A percentile compares a stretch with the other conserved stretches of the same genome.
phyloP scores from a whole-genome alignment of 805 yeast species.

The Suhomyces prunicola region DNA sequence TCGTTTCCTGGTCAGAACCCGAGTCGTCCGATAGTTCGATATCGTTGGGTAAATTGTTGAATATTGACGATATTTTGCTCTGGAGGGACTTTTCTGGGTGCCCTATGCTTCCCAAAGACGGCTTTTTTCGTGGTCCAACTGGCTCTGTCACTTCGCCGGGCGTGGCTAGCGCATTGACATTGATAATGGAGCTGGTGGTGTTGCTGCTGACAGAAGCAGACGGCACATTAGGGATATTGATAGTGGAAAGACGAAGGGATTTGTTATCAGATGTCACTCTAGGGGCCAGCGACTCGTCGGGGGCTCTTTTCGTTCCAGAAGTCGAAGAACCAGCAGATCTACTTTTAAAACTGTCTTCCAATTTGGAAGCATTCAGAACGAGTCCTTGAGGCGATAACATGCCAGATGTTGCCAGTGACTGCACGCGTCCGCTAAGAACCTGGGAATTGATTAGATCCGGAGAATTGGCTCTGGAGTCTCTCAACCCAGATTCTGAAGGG shows the following conservation, averaged over 20 bases:
- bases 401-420: not conserved
- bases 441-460: not conserved
- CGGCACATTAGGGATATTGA: conserved; percentile 17
- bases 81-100: conserved; percentile 18
- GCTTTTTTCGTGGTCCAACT: conserved; percentile 1
- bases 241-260: conserved; percentile 28
- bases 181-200: conserved; percentile 33
- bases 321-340: not conserved
- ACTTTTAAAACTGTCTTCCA: not conserved
- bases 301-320: not conserved
- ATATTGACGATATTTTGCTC: conserved; percentile 35
- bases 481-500: not conserved
- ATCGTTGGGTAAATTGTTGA: conserved; percentile 46
- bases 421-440: not conserved
- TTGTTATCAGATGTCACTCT: conserved; percentile 37
- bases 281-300: conserved; percentile 13
- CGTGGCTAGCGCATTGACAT: conserved; percentile 28
- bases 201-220: conserved; percentile 20
- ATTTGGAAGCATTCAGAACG: not conserved
- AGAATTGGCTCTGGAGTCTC: not conserved
- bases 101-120: not conserved
- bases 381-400: not conserved
- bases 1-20: conserved; percentile 40
- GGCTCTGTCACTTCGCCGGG: not conserved
- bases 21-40: conserved; percentile 45